These are phyloP conservation scores for Podaxis rugospora DNA, from an alignment of 768 basidiomycete genomes.

Conservation along the genomic window DNA sequence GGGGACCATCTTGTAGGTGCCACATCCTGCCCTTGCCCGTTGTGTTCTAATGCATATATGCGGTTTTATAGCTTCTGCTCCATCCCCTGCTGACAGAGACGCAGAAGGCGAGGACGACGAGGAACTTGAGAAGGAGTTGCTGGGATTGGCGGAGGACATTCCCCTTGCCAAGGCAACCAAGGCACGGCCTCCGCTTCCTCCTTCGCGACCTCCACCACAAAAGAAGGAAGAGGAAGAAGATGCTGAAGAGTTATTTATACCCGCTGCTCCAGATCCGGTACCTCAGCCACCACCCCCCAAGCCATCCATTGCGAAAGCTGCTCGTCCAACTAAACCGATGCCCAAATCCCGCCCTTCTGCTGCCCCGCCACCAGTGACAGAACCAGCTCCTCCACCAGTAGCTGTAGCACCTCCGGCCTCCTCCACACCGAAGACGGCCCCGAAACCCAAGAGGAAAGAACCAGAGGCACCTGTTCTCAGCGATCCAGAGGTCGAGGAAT, in stretches of 20 bases:
- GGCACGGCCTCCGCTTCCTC: constrained; percentile 6
- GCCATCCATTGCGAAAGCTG: constrained; percentile 22
- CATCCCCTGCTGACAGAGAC: constrained; percentile 26
- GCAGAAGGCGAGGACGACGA: constrained; percentile 35
- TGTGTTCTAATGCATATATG: constrained; percentile 8
- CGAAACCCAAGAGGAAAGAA: constrained; percentile 5
- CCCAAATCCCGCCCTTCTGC: constrained; percentile 16
- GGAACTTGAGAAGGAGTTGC: constrained; percentile 33
- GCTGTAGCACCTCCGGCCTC: constrained; percentile 29
- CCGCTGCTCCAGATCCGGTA: constrained; percentile 17
- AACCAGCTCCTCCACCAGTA: constrained; percentile 20
- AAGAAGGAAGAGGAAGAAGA: constrained; percentile 33
- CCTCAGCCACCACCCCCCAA: constrained; percentile 29
- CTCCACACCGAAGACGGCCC: constrained; percentile 1
- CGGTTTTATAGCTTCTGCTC: constrained; percentile 16
- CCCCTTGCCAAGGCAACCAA: constrained; percentile 15
- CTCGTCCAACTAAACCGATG: constrained; percentile 24
- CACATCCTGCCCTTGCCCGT: constrained; percentile 1
- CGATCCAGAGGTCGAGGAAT: constrained; percentile 3
- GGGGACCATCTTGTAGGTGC: constrained; percentile 30
- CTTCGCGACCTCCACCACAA: constrained; percentile 3
- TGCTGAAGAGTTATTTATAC: constrained; percentile 23
- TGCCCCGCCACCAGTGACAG: constrained; percentile 1
- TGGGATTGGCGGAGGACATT: constrained; percentile 15
- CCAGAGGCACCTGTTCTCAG: neutral